Percentiles rank a stretch among this genome's conserved stretches.
Conservation (phyloP, 2,329 filamentous ascomycete species). For the Scytalidium sp. region DNA sequence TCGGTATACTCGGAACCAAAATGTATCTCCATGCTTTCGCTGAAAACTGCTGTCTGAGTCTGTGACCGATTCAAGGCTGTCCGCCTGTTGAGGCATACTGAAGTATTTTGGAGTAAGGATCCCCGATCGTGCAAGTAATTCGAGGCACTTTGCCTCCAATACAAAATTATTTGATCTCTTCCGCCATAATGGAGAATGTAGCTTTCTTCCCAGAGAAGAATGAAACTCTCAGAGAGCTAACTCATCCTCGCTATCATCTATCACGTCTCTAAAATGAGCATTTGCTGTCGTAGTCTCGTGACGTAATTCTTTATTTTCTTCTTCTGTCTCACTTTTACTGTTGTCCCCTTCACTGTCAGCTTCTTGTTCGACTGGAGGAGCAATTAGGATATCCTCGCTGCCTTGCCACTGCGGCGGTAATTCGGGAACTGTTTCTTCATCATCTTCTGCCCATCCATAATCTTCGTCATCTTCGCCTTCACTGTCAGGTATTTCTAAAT, state of each 20-base stretch:
- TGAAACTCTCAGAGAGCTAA: slow-evolving; percentile 4
- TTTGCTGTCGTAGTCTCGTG: not conserved
- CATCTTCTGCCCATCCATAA: slow-evolving; percentile 69
- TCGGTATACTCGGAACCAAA: no score
- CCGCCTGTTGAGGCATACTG: no score
- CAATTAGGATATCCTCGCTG: slow-evolving; percentile 59
- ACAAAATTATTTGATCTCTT: no score
- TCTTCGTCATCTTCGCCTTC: slow-evolving; percentile 62
- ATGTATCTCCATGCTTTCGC: no score
- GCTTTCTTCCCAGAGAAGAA: no score
- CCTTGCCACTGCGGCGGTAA: slow-evolving; percentile 67
- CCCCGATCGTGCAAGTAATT: no score
- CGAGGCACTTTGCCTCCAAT: no score
- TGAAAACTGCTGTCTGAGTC: no score
- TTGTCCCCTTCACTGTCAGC: slow-evolving; percentile 14
- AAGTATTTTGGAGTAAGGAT: no score
- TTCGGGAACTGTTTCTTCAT: slow-evolving; percentile 57
- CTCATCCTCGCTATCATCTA: slow-evolving; percentile 19
- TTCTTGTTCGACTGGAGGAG: slow-evolving; percentile 13
- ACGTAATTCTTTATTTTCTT: not conserved
- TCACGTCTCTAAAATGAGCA: not conserved
- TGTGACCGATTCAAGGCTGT: no score
- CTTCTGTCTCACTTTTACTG: slow-evolving; percentile 6
- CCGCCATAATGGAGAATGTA: no score
- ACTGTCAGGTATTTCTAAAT: slow-evolving; percentile 58